These are phyloP conservation scores for Fusarium vanettenii DNA, from an alignment of 2,329 filamentous ascomycete genomes.

Conservation along the genomic window DNA sequence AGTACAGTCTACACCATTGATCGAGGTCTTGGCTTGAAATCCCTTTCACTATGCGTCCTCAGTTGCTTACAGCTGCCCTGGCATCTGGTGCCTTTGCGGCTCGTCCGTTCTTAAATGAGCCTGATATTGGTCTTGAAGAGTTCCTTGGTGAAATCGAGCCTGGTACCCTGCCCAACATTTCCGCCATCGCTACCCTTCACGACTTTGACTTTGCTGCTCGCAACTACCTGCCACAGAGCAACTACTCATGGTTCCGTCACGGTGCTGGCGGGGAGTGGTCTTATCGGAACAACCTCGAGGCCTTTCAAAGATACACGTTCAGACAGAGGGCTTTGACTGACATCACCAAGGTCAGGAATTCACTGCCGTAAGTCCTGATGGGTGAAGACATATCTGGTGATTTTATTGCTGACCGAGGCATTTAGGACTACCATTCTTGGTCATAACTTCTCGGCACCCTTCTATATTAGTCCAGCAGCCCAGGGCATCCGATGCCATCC, in stretches of 20 bases:
- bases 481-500: neutral
- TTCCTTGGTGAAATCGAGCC: neutral
- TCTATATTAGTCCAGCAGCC: neutral
- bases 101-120: neutral
- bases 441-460: neutral
- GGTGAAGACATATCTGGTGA: neutral
- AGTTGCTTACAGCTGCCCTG: neutral
- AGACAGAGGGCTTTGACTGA: neutral
- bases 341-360: neutral
- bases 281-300: neutral
- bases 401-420: neutral
- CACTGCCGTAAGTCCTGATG: neutral
- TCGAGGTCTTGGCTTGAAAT: neutral
- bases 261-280: neutral
- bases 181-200: neutral
- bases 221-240: neutral
- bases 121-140: neutral
- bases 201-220: neutral
- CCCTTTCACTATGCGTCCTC: neutral
- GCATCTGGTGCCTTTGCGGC: neutral
- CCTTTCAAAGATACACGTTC: neutral
- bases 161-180: neutral
- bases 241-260: neutral
- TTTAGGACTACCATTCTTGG: neutral
- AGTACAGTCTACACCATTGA: neutral